Evolutionary conservation across 1,139 yeast species (phyloP), one percentile per base, ranked within the genome.

Genomic region (Ogataea hybrid): DNA sequence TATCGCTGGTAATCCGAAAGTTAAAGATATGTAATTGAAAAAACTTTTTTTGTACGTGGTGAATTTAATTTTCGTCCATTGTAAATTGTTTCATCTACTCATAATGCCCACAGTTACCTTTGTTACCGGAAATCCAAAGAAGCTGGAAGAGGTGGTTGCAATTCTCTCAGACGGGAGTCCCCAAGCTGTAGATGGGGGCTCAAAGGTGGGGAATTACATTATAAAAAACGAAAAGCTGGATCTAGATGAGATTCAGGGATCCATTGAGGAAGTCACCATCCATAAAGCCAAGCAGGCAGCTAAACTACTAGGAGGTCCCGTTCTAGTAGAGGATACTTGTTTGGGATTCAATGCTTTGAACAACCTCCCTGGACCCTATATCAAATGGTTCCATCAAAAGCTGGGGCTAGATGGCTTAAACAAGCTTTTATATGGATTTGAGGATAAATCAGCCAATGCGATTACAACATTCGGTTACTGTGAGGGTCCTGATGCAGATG

Each of bases 321-420:
- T 88, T 1, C 71, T 94, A 42, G 96, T 90, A 2, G 99, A 94
- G 61, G 99, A 94, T 58, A 94, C 98, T 0, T 90, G 96, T 41
- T 74, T 94, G 37, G 88, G 84, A 8, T 94, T 85, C 63, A 75
- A 73, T 43, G 96, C 95, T 2, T 73, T 84, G 61, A 81, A 85
- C 12, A 70, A 74, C 49, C 74, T 94, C 43, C 99, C 99, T 1
- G 99, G 99, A 7, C 97, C 98, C 1, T 62, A 77, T 54, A 77
- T 80, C 63, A 90, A 90, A 64, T 90, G 97, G 97, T 90, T 90
- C 65, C 75, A 86, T 37, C 68, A 80, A 47, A 67, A 78, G 12
- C 63, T 89, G 50, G 96, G 96, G 1, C 71, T 84, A 39, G 75
- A 73, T 16, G 92, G 90, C 3, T 68, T 89, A 46, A 86, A 82